These are phyloP conservation scores for Vigna nakashimae DNA, from an alignment of 306 rosid genomes.

Conservation along the genomic window DNA sequence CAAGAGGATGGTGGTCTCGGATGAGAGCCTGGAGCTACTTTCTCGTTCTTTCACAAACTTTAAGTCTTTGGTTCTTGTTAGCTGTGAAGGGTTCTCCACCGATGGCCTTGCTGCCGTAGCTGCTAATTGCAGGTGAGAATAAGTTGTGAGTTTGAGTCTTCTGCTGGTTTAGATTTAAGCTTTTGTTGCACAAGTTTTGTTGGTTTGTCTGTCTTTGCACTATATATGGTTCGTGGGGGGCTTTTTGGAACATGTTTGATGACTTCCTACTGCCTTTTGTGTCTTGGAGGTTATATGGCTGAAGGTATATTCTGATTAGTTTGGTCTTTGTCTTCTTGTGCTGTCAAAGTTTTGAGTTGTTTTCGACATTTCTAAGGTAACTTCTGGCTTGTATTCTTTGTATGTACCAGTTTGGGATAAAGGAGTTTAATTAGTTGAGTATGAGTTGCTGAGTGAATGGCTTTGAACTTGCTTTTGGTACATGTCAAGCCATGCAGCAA, in stretches of 20 bases:
- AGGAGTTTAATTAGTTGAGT: neutral
- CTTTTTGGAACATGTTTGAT: slow-evolving; percentile 21
- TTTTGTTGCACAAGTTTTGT: neutral
- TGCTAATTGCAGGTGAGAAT: slow-evolving; percentile 84
- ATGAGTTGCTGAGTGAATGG: slow-evolving; percentile 9
- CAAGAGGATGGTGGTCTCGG: slow-evolving; percentile 92
- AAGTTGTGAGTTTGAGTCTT: neutral
- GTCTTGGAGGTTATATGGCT: slow-evolving; percentile 12
- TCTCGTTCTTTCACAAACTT: slow-evolving; percentile 76
- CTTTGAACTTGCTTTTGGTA: slow-evolving; percentile 3
- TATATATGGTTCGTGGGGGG: neutral
- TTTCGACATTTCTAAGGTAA: neutral
- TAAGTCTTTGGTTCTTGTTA: slow-evolving; percentile 81
- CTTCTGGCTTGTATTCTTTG: slow-evolving; percentile 7
- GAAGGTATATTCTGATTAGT: slow-evolving; percentile 29
- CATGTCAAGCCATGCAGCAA: neutral
- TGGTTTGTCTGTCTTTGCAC: slow-evolving; percentile 12
- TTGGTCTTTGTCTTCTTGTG: slow-evolving; percentile 28
- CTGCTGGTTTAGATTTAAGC: neutral
- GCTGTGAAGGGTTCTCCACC: slow-evolving; percentile 94
- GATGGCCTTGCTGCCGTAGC: slow-evolving; percentile 91
- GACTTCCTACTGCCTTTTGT: slow-evolving; percentile 17
- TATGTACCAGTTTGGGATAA: neutral
- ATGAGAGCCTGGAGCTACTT: slow-evolving; percentile 84
- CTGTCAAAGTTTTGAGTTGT: neutral